Conservation (phyloP, 2,329 filamentous ascomycete species). For the Alternaria brassicicola region DNA sequence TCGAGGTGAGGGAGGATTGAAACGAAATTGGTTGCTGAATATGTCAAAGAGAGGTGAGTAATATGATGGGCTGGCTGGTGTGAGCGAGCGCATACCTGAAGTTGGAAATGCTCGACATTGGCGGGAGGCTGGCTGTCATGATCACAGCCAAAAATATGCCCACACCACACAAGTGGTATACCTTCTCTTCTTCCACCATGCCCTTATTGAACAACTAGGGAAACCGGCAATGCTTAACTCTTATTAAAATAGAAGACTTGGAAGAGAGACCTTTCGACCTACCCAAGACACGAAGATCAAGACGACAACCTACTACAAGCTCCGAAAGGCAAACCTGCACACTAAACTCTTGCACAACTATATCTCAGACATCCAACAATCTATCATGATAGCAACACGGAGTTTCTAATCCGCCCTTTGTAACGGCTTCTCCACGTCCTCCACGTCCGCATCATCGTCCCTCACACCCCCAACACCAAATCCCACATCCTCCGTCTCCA, state of each 20-base stretch:
- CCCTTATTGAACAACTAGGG: not conserved
- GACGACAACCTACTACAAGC: not conserved
- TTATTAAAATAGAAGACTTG: too few species aligned
- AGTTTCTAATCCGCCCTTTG: not conserved
- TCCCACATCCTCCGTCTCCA: not conserved
- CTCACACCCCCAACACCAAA: not conserved
- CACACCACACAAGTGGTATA: too few species aligned
- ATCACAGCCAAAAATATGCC: not conserved
- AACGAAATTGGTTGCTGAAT: not conserved
- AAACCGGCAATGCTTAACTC: too few species aligned
- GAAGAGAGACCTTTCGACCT: accelerated
- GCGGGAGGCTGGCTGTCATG: not conserved
- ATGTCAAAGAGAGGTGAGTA: not conserved
- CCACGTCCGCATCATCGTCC: not conserved
- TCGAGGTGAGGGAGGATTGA: not conserved
- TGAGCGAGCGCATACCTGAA: not conserved
- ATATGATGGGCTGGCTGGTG: not conserved
- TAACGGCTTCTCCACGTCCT: not conserved
- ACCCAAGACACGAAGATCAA: not conserved
- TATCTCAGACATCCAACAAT: not conserved
- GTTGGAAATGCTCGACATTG: not conserved
- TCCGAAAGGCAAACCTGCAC: not conserved
- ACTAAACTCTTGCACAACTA: not conserved
- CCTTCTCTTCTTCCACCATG: not conserved
- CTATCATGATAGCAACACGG: not conserved